These are phyloP conservation scores for Psilocybe tampanensis DNA, from an alignment of 768 basidiomycete species.

Conservation along the genomic window DNA sequence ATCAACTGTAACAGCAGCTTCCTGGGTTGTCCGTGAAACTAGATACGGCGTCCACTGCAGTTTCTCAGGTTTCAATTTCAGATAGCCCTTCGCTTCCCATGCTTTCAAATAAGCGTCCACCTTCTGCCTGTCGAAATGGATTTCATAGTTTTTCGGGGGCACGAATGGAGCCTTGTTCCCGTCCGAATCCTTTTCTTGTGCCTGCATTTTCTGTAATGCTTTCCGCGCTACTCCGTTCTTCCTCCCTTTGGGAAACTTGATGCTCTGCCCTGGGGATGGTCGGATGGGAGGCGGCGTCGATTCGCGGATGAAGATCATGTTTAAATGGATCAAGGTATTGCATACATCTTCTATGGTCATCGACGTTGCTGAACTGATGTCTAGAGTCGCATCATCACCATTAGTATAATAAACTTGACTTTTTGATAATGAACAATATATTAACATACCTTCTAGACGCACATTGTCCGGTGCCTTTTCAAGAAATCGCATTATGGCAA, in stretches of 20 bases:
- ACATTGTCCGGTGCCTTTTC: slow-evolving; percentile 59
- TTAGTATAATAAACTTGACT: background rate
- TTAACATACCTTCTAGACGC: slow-evolving; percentile 70
- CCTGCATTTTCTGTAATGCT: slow-evolving; percentile 62
- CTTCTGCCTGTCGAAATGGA: slow-evolving; percentile 69
- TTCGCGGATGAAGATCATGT: slow-evolving; percentile 69
- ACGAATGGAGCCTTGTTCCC: slow-evolving; percentile 55
- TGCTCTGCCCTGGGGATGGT: slow-evolving; percentile 77
- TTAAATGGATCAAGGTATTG: slow-evolving; percentile 68
- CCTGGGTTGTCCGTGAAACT: slow-evolving; percentile 47
- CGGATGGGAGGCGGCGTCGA: slow-evolving; percentile 52
- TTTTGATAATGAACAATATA: background rate
- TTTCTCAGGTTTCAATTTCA: slow-evolving; percentile 76
- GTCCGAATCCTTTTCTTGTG: slow-evolving; percentile 44
- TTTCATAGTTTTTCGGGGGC: slow-evolving; percentile 70
- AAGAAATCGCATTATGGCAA: slow-evolving; percentile 81
- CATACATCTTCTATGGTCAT: slow-evolving; percentile 92
- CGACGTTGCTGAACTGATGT: slow-evolving; percentile 82
- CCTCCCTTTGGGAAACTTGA: slow-evolving; percentile 72
- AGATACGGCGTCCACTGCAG: slow-evolving; percentile 96
- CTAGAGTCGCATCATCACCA: slow-evolving; percentile 34
- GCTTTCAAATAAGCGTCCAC: slow-evolving; percentile 66
- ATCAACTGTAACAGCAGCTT: slow-evolving; percentile 11
- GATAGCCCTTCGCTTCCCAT: slow-evolving; percentile 80
- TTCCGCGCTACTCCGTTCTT: slow-evolving; percentile 66